These are phyloP conservation scores for Fraxinus americana DNA, from an alignment of 257 asterid genomes.

Conservation along the genomic window DNA sequence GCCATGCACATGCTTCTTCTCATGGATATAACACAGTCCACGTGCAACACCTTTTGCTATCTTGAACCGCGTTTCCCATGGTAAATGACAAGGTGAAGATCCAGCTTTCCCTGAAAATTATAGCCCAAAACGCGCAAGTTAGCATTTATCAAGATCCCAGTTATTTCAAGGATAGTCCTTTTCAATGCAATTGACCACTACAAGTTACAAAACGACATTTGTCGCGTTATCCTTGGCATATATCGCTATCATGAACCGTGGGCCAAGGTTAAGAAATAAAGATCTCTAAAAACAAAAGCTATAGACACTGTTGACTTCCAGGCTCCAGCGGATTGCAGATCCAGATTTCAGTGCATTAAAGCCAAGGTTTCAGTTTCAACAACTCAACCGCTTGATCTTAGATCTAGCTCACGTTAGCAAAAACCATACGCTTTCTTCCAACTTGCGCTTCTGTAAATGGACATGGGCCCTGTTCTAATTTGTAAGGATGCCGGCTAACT, in stretches of 20 bases:
- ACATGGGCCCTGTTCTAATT: too few species aligned
- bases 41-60: conserved; percentile 94
- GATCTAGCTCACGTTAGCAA: conserved; percentile 30
- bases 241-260: conserved; percentile 36
- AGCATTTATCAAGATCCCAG: conserved; percentile 12
- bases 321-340: conserved; percentile 7
- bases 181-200: conserved; percentile 43
- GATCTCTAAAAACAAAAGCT: conserved; percentile 9
- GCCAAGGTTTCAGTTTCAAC: conserved; percentile 55
- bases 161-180: conserved; percentile 30
- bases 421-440: conserved; percentile 3
- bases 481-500: conserved; percentile 28
- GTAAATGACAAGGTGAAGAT: conserved; percentile 77
- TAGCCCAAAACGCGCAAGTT: conserved; percentile 21
- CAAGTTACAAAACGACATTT: conserved; percentile 10
- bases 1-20: conserved; percentile 88
- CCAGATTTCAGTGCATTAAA: conserved; percentile 43
- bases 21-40: conserved; percentile 79
- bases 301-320: conserved; percentile 59
- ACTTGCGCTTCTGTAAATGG: too few species aligned
- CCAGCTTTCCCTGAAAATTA: conserved; percentile 69
- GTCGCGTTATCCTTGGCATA: conserved; percentile 7
- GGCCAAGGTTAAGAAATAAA: conserved; percentile 23
- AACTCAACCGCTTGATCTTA: conserved; percentile 50
- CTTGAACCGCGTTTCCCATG: conserved; percentile 83